Evolutionary conservation across 2,329 filamentous ascomycete species (phyloP).

Genomic region (Seiridium cupressi): DNA sequence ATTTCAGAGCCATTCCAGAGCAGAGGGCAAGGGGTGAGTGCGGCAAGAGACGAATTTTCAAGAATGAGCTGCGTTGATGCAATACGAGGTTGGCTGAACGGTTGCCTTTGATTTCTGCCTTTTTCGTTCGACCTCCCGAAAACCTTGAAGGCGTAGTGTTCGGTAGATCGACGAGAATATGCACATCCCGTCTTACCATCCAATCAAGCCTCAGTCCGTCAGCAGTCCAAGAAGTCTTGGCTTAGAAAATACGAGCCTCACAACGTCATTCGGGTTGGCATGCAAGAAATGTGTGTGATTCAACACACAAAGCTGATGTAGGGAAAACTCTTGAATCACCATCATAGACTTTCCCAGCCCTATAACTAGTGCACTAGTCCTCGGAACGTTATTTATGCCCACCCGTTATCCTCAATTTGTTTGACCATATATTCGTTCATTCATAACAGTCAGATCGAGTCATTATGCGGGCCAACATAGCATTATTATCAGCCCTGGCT

Average conservation of each 20-base stretch:
- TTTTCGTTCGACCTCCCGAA: background rate
- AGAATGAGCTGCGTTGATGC: no score
- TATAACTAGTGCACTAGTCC: no score
- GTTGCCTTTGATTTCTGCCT: no score
- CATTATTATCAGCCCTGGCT: constrained; percentile 5
- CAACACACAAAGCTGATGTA: background rate
- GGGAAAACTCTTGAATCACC: background rate
- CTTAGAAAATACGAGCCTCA: constrained; percentile 4
- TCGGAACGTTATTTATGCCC: no score
- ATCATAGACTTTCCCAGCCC: no score
- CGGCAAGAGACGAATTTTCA: no score
- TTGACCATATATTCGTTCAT: no score
- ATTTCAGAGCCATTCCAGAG: no score
- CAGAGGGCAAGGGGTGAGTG: no score
- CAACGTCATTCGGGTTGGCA: background rate
- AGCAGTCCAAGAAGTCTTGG: background rate
- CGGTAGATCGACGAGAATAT: background rate
- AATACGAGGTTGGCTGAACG: no score
- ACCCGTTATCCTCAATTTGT: no score
- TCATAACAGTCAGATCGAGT: background rate
- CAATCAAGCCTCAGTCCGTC: background rate
- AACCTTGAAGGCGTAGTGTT: background rate
- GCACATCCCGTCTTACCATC: background rate
- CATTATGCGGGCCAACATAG: background rate
- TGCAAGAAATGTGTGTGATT: background rate